Percentiles rank a stretch among this genome's conserved stretches.
Evolutionary conservation across 257 asterid species (phyloP).

Genomic region (Solanum ahanhuiri): DNA sequence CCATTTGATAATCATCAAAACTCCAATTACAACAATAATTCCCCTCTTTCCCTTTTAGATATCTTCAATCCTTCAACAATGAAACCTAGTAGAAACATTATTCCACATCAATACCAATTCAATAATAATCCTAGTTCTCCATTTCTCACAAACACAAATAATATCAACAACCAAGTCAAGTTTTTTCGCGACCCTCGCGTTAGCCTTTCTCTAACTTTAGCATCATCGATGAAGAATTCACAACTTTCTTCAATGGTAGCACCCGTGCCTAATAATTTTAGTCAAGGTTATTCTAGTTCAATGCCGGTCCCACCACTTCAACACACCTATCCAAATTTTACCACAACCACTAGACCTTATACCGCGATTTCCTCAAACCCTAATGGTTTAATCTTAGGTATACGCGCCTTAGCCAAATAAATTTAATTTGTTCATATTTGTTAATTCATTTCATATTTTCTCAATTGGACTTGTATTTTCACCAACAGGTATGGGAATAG

Average conservation of each 20-base stretch:
- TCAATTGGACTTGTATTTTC: background rate
- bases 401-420: background rate
- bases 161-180: slow-evolving; percentile 10
- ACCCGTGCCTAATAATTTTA: slow-evolving; percentile 6
- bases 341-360: background rate
- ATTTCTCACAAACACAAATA: background rate
- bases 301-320: slow-evolving; percentile 14
- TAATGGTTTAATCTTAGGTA: background rate
- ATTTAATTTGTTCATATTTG: background rate
- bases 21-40: background rate
- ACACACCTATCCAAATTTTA: slow-evolving; percentile 9
- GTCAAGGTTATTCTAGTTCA: slow-evolving; percentile 9
- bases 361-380: background rate
- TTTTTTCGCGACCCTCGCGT: slow-evolving; percentile 15
- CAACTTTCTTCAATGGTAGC: slow-evolving; percentile 4
- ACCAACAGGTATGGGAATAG: background rate
- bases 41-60: slow-evolving; percentile 11
- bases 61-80: slow-evolving; percentile 5
- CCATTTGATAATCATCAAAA: slow-evolving; percentile 2
- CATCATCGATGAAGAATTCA: slow-evolving; percentile 16
- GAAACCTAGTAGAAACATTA: background rate
- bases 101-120: background rate
- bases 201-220: slow-evolving; percentile 21
- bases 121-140: background rate
- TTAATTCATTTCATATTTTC: background rate